These are phyloP conservation scores for Hypoxylon sp. DNA, from an alignment of 2,329 filamentous ascomycete species.

Conservation along the genomic window DNA sequence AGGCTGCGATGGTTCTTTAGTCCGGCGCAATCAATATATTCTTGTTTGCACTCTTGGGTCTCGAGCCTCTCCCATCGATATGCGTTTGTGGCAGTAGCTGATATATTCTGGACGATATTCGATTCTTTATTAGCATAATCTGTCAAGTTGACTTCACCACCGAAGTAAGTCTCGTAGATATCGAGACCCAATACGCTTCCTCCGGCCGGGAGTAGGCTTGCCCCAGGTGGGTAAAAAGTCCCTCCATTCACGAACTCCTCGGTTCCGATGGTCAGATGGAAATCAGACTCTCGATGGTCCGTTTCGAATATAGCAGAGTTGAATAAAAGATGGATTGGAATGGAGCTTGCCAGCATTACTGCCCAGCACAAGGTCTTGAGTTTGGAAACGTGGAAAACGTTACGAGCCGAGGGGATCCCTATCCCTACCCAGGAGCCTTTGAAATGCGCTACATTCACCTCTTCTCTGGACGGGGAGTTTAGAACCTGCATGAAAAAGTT, in stretches of 20 bases:
- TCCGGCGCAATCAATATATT: conserved; percentile 30
- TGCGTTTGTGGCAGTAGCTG: conserved; percentile 1
- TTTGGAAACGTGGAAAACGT: conserved; percentile 49
- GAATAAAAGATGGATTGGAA: conserved; percentile 51
- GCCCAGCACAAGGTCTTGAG: conserved; percentile 43
- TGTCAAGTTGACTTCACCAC: background rate
- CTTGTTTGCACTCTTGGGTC: conserved; percentile 33
- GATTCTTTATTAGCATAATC: conserved; percentile 18
- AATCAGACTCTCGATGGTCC: conserved; percentile 16
- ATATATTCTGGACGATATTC: conserved; percentile 1
- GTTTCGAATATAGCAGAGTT: conserved; percentile 28
- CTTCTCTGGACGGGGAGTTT: conserved; percentile 61
- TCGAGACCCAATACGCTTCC: background rate
- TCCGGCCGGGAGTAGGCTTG: conserved; percentile 13
- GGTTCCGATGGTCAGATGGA: conserved; percentile 24
- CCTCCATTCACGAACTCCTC: conserved; percentile 7
- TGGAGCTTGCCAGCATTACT: conserved; percentile 42
- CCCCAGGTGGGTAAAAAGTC: conserved; percentile 28
- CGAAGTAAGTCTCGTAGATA: background rate
- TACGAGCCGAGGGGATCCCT: conserved; percentile 59
- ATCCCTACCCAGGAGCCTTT: conserved; percentile 59
- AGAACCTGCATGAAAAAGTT: conserved; percentile 58
- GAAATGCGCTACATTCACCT: conserved; percentile 63
- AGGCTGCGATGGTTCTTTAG: conserved; percentile 21
- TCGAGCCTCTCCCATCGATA: conserved; percentile 5